Evolutionary conservation across 2,329 filamentous ascomycete species (phyloP), one percentile per base, ranked within the genome.

Genomic region (Exserohilum rostratum): DNA sequence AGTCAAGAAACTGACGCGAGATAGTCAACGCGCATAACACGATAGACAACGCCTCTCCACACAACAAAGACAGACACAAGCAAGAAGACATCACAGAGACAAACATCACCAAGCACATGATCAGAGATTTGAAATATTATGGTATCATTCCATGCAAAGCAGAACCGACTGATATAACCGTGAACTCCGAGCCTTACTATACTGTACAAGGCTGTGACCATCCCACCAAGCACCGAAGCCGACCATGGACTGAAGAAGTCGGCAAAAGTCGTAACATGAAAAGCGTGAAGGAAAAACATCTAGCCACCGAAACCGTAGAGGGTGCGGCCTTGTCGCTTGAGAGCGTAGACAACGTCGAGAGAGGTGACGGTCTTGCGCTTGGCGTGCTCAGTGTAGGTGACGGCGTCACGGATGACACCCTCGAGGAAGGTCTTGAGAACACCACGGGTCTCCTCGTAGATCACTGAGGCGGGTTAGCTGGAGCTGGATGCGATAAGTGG

Each of bases 301-400:
- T 90, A 93, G 85, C 90, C 90, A 85, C 90, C 90, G 85, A 93
- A 93, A 82, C 90, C 90, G 84, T 93, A 93, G 64, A 93, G 88
- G 75, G 90, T 78, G 60, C 89, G 83, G 72, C 85, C 85, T 78
- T 87, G 85, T 73, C 85, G 80, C 82, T 87, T 85, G 62, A 85
- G 78, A 52, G 82, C 83, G 68, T 86, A 85, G 76, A 87, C 84
- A 33, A 87, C 85, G 66, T 87, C 84, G 62, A 87, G 83, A 4
- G 85, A 86, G 39, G 84, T 90, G 77, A 90, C 88, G 12, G 88
- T 90, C 87, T 90, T 90, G 79, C 88, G 86, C 86, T 90, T 90
- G 80, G 88, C 88, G 81, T 90, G 87, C 81, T 90, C 87, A 53
- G 87, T 90, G 82, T 90, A 90, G 73, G 87, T 90, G 79, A 90